Conservation (phyloP, 2,329 filamentous ascomycete genomes). For the Talaromyces sp. region DNA sequence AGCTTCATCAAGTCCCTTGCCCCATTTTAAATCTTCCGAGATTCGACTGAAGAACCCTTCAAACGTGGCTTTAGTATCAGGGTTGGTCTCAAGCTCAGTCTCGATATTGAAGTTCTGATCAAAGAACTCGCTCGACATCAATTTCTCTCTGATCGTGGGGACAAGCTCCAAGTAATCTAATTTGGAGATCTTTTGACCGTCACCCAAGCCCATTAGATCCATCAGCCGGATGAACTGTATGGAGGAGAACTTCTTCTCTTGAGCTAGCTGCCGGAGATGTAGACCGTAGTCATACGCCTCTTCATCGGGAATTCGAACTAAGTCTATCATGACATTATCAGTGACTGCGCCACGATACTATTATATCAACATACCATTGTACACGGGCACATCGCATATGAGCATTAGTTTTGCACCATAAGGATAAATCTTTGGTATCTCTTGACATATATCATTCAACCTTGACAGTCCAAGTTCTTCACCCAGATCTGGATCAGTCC, state of each 20-base stretch:
- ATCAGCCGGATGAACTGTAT: slow-evolving; percentile 51
- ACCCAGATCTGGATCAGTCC: slow-evolving; percentile 40
- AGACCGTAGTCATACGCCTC: slow-evolving; percentile 54
- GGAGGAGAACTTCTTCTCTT: slow-evolving; percentile 35
- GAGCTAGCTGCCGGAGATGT: slow-evolving; percentile 41
- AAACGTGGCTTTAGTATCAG: slow-evolving; percentile 53
- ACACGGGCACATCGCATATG: slow-evolving; percentile 11
- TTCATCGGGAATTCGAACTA: slow-evolving; percentile 47
- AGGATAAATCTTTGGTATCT: slow-evolving; percentile 37
- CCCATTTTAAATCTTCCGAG: slow-evolving; percentile 27
- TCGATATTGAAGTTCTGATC: slow-evolving; percentile 41
- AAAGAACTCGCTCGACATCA: slow-evolving; percentile 11
- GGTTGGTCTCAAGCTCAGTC: slow-evolving; percentile 43
- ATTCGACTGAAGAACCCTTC: slow-evolving; percentile 53
- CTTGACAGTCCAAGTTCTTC: slow-evolving; percentile 42
- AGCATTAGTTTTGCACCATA: slow-evolving; percentile 31
- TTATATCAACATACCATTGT: neutral
- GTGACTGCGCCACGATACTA: neutral
- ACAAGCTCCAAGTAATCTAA: slow-evolving; percentile 5
- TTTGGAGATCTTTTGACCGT: slow-evolving; percentile 1
- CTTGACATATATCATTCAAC: slow-evolving; percentile 40
- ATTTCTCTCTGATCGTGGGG: neutral
- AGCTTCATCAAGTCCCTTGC: slow-evolving; percentile 1
- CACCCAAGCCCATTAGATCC: slow-evolving; percentile 10
- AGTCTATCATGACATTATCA: slow-evolving; percentile 35